These are phyloP conservation scores for Reticulascus tulasneorum DNA, from an alignment of 2,329 filamentous ascomycete species.

Conservation along the genomic window DNA sequence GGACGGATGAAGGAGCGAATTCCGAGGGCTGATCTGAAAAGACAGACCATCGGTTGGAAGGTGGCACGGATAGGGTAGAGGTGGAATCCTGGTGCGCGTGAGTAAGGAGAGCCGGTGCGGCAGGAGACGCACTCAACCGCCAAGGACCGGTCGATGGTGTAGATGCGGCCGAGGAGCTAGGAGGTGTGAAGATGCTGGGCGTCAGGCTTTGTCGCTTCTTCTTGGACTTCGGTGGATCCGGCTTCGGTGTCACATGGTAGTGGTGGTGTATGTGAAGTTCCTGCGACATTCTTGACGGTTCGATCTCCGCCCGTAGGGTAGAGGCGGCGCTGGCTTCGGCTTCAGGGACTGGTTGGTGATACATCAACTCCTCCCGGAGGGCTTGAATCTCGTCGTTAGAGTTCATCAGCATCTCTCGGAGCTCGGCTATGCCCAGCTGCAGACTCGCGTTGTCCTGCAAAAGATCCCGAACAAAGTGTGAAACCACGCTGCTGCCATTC, in stretches of 20 bases:
- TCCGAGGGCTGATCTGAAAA: conserved; percentile 60
- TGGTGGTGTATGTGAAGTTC: conserved; percentile 93
- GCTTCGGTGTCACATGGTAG: conserved; percentile 69
- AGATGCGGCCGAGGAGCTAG: conserved; percentile 32
- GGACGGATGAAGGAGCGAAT: conserved; percentile 66
- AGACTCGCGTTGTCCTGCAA: conserved; percentile 92
- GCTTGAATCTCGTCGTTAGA: conserved; percentile 93
- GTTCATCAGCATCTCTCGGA: conserved; percentile 83
- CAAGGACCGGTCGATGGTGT: conserved; percentile 36
- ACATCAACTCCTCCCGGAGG: conserved; percentile 74
- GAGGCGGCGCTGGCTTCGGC: conserved; percentile 36
- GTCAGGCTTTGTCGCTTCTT: conserved; percentile 68
- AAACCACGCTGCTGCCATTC: conserved; percentile 69
- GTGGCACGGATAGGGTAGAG: conserved; percentile 38
- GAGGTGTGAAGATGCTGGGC: conserved; percentile 57
- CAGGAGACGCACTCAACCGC: conserved; percentile 33
- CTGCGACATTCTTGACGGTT: conserved; percentile 44
- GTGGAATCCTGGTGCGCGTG: conserved; percentile 47
- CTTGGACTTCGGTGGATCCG: conserved; percentile 59
- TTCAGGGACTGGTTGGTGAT: conserved; percentile 66
- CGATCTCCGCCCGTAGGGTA: conserved; percentile 69
- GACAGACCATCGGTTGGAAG: conserved; percentile 58
- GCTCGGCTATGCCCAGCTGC: conserved; percentile 85
- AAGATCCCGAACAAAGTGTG: conserved; percentile 92
- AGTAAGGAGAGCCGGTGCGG: conserved; percentile 35